Evolutionary conservation across 116 monocot species (phyloP).

Genomic region (Trichopus zeylanicus): DNA sequence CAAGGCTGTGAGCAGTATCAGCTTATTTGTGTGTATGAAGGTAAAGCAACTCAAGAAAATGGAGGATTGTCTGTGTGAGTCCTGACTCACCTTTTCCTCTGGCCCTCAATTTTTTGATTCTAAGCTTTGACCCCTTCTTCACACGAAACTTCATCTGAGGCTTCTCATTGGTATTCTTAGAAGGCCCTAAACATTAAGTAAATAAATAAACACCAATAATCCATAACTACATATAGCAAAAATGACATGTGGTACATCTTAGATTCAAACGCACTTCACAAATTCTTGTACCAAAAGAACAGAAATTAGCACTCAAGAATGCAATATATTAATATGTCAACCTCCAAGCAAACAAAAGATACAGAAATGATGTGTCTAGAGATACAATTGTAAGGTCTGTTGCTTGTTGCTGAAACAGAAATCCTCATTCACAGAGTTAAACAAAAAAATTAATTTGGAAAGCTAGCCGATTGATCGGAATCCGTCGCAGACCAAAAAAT

Average conservation of each 20-base stretch:
- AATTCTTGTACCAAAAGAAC: no score
- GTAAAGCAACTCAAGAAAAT: neutral
- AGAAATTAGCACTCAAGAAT: neutral
- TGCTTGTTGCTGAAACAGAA: no score
- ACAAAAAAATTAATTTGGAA: no score
- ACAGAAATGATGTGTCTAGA: neutral
- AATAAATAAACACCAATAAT: constrained; percentile 1
- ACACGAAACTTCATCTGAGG: constrained; percentile 36
- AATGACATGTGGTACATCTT: neutral
- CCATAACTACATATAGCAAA: neutral
- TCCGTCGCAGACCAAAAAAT: no score
- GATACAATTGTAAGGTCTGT: no score
- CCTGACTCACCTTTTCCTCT: constrained; percentile 37
- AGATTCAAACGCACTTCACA: neutral
- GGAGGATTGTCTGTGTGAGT: no score
- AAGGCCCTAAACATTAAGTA: constrained; percentile 44
- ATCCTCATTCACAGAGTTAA: no score
- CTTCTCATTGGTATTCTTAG: constrained; percentile 32
- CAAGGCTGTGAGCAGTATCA: neutral
- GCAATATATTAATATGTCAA: neutral
- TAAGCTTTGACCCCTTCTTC: constrained; percentile 50
- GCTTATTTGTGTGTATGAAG: neutral
- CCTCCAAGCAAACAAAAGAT: neutral
- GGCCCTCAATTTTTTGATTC: constrained; percentile 51
- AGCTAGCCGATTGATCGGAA: no score